Conservation (phyloP, 495 filamentous ascomycete genomes). For the Haplographium delicatum region DNA sequence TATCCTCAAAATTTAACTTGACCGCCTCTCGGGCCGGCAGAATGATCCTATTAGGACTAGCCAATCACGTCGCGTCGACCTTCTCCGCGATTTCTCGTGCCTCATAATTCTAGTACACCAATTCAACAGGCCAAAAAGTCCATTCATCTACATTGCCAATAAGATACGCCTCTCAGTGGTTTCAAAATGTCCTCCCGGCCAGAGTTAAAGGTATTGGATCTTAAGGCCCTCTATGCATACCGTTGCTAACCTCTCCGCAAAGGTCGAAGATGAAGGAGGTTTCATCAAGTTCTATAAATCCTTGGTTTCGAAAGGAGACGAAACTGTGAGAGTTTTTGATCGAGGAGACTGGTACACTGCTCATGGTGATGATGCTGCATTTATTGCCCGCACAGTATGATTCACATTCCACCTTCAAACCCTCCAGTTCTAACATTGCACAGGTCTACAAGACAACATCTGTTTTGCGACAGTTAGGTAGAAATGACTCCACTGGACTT, state of each 20-base stretch:
- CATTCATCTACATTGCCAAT: not conserved
- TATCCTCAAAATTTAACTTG: not conserved
- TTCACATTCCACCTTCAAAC: not conserved
- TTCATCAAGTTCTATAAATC: constrained; percentile 93
- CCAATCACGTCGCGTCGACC: constrained; percentile 8
- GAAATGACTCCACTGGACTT: constrained; percentile 73
- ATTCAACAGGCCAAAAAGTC: not conserved
- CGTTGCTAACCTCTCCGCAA: constrained; percentile 12
- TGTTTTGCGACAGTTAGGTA: constrained; percentile 82
- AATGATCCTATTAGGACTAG: constrained; percentile 3
- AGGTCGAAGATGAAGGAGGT: constrained; percentile 94
- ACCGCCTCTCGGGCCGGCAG: constrained; percentile 1
- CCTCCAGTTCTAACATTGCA: not conserved
- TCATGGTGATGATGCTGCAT: constrained; percentile 86
- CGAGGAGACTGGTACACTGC: constrained; percentile 93
- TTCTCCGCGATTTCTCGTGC: constrained; percentile 9
- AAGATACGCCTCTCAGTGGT: not conserved
- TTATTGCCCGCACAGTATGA: constrained; percentile 79
- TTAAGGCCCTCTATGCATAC: constrained; percentile 26
- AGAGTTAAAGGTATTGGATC: constrained; percentile 54
- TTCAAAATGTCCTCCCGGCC: constrained; percentile 79
- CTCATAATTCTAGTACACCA: not conserved
- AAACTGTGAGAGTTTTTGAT: constrained; percentile 86
- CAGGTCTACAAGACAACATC: constrained; percentile 96
- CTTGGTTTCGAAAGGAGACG: constrained; percentile 60